Base-by-base conservation (phyloP, 2,329 filamentous ascomycete genomes). In the Aspergillus sp. region DNA sequence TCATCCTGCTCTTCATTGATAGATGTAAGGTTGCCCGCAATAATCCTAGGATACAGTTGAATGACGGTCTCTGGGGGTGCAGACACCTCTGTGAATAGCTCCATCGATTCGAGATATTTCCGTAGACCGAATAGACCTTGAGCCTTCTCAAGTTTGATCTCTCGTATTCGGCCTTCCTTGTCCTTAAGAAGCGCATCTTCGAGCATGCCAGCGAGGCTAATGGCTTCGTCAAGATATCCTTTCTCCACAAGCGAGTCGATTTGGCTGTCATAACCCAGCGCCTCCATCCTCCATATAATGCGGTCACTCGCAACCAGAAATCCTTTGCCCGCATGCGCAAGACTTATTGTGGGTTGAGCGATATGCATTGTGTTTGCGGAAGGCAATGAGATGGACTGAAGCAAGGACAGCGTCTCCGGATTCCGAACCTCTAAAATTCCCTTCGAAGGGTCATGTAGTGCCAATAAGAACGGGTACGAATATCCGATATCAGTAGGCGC, bases 321-420 rank as follows among this genome's bases (percentile, higher is more conserved):
- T 0, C 93, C 93, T 72, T 99, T 99, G 3, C 91, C 95, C 0
- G 92, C 93, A 76, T 99, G 95, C 0, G 93, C 91, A n/a, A 99
- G 80, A 68, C 93, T 96, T 62, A 93, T 89, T 18, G 91, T 96
- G 0, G 93, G 93, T 49, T 96, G 92, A 0, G 93, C 91, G 24
- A 98, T 95, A 72, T 98, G 91, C 56, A 99, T 80, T 60, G 93
- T 87, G 32, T 85, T 90, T 1, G 93, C 93, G 13, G 88, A 90
- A 0, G 91, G 90, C 11, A 99, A 81, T 6, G 86, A 81, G 51
- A 99, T 88, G 0, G 86, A 91, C 75, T 99, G 95, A 17, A 99
- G 80, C 15, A 97, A 78, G n/a, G 88, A 95, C 45, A 98, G 78
- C 0, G 93, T 98, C 57, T 95, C 89, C 0, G 95, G 93, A 68